Conservation (phyloP, 2,329 filamentous ascomycete species). For the Aspergillus novoparasiticus region DNA sequence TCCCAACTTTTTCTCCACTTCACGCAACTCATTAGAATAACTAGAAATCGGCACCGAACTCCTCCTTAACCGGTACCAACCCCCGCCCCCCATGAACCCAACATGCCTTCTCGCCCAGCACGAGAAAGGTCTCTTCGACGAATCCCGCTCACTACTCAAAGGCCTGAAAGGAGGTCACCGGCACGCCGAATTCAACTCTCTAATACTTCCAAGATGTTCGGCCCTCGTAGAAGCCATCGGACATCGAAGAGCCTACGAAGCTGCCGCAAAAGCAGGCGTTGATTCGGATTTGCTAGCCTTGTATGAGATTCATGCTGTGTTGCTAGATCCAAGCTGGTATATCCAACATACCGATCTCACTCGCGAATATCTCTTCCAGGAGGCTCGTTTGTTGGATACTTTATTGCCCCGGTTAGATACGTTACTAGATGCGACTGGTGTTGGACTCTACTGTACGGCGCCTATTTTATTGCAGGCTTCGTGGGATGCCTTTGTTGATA, state of each 20-base stretch:
- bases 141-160: not conserved
- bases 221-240: not conserved
- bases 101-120: conserved; percentile 14
- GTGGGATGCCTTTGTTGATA: not conserved
- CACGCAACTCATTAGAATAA: not conserved
- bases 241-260: conserved; percentile 3
- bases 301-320: not conserved
- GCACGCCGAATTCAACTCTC: not conserved
- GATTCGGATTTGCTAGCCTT: not conserved
- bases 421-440: not conserved
- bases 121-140: not conserved
- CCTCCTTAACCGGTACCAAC: conserved; percentile 22
- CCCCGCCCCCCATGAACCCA: conserved; percentile 18
- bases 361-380: not conserved
- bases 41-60: conserved; percentile 28
- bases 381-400: not conserved
- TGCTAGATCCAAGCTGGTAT: not conserved
- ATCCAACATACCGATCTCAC: not conserved
- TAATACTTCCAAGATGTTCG: not conserved
- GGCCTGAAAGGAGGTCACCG: not conserved
- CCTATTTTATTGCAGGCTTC: not conserved
- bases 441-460: not conserved
- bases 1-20: not conserved
- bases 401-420: not conserved
- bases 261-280: not conserved